These are phyloP conservation scores for Pleurotus tuber-regium DNA, from an alignment of 768 basidiomycete genomes.

Conservation along the genomic window DNA sequence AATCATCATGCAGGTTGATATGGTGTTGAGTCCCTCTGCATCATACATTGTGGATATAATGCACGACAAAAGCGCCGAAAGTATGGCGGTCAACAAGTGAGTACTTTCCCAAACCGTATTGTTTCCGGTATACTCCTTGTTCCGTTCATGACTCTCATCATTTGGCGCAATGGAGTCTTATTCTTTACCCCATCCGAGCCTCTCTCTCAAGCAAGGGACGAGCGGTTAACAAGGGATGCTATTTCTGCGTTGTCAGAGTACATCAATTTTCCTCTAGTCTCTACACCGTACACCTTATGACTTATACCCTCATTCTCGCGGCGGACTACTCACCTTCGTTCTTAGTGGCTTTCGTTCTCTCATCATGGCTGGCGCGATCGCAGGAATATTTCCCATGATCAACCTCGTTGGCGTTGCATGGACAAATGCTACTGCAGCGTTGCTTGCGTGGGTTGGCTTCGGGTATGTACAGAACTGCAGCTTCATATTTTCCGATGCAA, in stretches of 20 bases:
- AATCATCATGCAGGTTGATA: slow-evolving; percentile 51
- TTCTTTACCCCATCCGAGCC: too few relatives aligned
- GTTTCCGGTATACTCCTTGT: too few relatives aligned
- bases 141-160: background rate
- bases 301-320: too few relatives aligned
- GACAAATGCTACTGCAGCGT: slow-evolving; percentile 46
- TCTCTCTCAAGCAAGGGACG: too few relatives aligned
- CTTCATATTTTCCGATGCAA: background rate
- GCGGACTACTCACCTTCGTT: too few relatives aligned
- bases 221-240: too few relatives aligned
- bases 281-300: too few relatives aligned
- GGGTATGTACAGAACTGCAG: slow-evolving; percentile 37
- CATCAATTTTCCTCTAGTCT: too few relatives aligned
- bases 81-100: slow-evolving; percentile 55
- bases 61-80: slow-evolving; percentile 60
- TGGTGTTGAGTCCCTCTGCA: slow-evolving; percentile 51
- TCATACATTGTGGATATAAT: slow-evolving; percentile 62
- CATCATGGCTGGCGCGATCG: slow-evolving; percentile 39
- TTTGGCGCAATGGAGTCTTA: too few relatives aligned
- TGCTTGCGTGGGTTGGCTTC: slow-evolving; percentile 48
- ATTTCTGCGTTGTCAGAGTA: too few relatives aligned
- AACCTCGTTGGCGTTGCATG: slow-evolving; percentile 46
- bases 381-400: slow-evolving; percentile 52
- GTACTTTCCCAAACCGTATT: slow-evolving; percentile 24
- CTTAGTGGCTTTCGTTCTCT: slow-evolving; percentile 47